Evolutionary conservation across 2,329 filamentous ascomycete genomes (phyloP).

Genomic region (Trichoderma arundinaceum): DNA sequence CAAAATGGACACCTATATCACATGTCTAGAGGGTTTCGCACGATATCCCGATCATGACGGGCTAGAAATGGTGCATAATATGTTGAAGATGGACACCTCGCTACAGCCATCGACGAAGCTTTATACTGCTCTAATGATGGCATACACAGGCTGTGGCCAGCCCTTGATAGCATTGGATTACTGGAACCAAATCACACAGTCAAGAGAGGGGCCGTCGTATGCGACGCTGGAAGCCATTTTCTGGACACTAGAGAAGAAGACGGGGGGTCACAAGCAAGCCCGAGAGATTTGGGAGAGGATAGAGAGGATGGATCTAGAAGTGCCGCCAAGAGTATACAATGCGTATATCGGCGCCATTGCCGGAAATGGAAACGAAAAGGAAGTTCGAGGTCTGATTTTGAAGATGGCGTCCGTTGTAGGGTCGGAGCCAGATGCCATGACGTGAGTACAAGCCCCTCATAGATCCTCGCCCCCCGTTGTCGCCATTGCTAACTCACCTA

Average conservation of each 20-base stretch:
- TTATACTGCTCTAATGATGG: conserved; percentile 85
- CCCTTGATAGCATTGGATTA: conserved; percentile 73
- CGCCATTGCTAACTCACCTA: conserved; percentile 32
- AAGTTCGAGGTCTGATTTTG: conserved; percentile 69
- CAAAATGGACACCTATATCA: conserved; percentile 74
- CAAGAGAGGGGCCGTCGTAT: conserved; percentile 84
- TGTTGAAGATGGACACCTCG: conserved; percentile 89
- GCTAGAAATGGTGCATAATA: conserved; percentile 82
- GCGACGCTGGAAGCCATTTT: conserved; percentile 82
- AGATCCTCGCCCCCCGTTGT: neutral
- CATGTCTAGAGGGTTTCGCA: conserved; percentile 77
- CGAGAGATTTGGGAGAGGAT: conserved; percentile 74
- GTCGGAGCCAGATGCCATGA: conserved; percentile 68
- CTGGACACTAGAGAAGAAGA: conserved; percentile 71
- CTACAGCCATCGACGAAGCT: conserved; percentile 77
- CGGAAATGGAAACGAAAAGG: conserved; percentile 71
- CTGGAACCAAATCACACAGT: conserved; percentile 84
- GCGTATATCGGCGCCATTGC: conserved; percentile 80
- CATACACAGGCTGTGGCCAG: conserved; percentile 73
- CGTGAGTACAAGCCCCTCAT: conserved; percentile 60
- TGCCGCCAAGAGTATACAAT: conserved; percentile 74
- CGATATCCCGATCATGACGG: conserved; percentile 60
- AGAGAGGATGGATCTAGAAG: conserved; percentile 75
- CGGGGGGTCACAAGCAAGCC: conserved; percentile 63
- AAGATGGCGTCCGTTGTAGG: conserved; percentile 71